A percentile compares a stretch with the other conserved stretches of the same genome.
Evolutionary conservation across 2,329 filamentous ascomycete genomes (phyloP).

Genomic region (Penicillium janthinellum): DNA sequence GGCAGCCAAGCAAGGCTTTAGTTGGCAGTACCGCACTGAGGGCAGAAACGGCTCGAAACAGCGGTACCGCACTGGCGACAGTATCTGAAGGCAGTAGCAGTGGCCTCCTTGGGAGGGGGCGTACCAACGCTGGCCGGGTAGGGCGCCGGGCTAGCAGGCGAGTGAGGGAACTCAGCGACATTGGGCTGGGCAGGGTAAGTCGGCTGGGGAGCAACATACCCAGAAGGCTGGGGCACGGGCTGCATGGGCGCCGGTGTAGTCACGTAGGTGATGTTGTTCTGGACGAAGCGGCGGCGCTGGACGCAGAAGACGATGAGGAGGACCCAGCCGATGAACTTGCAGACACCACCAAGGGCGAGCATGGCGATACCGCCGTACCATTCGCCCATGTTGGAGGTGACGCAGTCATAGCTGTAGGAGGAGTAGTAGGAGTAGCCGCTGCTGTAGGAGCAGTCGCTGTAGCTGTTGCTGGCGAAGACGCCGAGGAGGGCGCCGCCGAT

Average conservation of each 20-base stretch:
- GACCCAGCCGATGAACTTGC: constrained; percentile 22
- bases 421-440: constrained; percentile 5
- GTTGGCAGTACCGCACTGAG: constrained; percentile 13
- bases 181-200: constrained; percentile 6
- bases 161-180: constrained; percentile 7
- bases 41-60: constrained; percentile 17
- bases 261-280: constrained; percentile 12
- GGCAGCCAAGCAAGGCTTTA: background rate
- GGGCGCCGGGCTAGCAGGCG: constrained; percentile 9
- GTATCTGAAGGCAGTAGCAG: constrained; percentile 10
- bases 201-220: constrained; percentile 15
- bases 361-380: constrained; percentile 19
- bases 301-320: constrained; percentile 24
- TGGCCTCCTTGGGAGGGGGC: constrained; percentile 16
- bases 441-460: constrained; percentile 6
- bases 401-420: constrained; percentile 12
- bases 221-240: constrained; percentile 3
- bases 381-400: constrained; percentile 8
- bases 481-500: constrained; percentile 23
- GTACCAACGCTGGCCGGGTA: constrained; percentile 13
- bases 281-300: constrained; percentile 15
- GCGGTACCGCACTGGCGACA: constrained; percentile 17
- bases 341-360: constrained; percentile 18
- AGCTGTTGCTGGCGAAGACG: constrained; percentile 10
- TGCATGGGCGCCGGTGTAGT: constrained; percentile 6